Evolutionary conservation across 371 early-diverging fungal species (phyloP).

Genomic region (Dichotomocladium elegans): DNA sequence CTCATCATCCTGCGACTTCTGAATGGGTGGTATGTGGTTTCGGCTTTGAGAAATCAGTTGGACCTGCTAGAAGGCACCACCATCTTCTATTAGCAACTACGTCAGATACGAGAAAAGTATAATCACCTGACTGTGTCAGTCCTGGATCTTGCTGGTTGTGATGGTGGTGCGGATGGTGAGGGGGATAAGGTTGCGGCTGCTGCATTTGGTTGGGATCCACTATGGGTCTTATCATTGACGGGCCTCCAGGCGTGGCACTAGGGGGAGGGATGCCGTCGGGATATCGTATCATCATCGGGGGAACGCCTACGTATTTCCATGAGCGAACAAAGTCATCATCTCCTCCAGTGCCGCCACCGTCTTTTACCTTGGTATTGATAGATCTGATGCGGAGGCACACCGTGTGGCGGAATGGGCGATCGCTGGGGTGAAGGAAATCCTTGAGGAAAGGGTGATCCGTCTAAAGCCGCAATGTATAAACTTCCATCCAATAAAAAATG

Average conservation of each 20-base stretch:
- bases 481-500: neutral
- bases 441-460: conserved; percentile 45
- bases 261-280: conserved; percentile 42
- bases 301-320: neutral
- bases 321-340: neutral
- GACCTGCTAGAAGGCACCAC: no score
- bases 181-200: no score
- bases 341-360: conserved; percentile 32
- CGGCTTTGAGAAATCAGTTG: no score
- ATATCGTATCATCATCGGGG: conserved; percentile 53
- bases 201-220: conserved; percentile 21
- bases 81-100: no score
- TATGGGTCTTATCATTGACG: conserved; percentile 31
- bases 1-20: no score
- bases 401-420: conserved; percentile 49
- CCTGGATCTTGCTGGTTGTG: no score
- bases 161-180: no score
- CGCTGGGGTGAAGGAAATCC: conserved; percentile 47
- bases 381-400: conserved; percentile 45
- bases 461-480: conserved; percentile 9
- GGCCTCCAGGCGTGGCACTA: conserved; percentile 6
- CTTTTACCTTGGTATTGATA: conserved; percentile 54
- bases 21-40: no score
- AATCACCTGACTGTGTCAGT: no score
- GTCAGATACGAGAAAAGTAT: no score